Evolutionary conservation across 148 eudicot genomes (phyloP), one percentile per base, ranked within the genome.

Genomic region (Suaeda aralocaspica): DNA sequence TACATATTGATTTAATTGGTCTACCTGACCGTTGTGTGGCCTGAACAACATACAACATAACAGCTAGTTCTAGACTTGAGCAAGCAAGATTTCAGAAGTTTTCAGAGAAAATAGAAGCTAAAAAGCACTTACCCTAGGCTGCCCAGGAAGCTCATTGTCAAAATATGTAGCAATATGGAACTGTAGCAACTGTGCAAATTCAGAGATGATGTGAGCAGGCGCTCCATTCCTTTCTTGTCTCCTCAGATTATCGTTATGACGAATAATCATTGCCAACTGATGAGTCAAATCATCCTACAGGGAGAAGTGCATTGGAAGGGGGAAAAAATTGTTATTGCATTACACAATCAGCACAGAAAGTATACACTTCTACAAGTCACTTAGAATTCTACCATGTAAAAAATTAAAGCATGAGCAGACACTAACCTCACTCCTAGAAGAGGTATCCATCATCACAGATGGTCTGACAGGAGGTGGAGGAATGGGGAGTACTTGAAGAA

Each of bases 191-290:
- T 91, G 97, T 0, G 99, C 96, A 74, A 94, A 94, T 75, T 94
- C 99, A 39, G 97, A 91, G 36, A 94, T 91, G 48, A 94, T 91
- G 72, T 94, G 99, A 2, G 99, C 97, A 68, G 99, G 99, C 74
- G 99, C 99, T 53, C 99, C 99, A 82, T 94, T 94, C 75, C 97
- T 86, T 80, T 94, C 99, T 76, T 94, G 99, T 74, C 81, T 82
- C 82, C 90, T 87, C 82, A 94, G 53, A 70, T 87, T 89, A 78
- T 94, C 99, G 66, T 95, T 95, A 74, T 91, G 92, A 66, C 99
- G 80, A 60, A 95, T 91, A 69, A 95, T 91, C 99, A 95, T 95
- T 3, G 99, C 99, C 66, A 95, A 78, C 74, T 95, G 99, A 82
- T 95, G 99, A 55, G 99, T 95, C 79, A 91, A 77, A 83, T 95